Evolutionary conservation across 179 eudicot genomes (phyloP).

Genomic region (Beta macrorhiza): DNA sequence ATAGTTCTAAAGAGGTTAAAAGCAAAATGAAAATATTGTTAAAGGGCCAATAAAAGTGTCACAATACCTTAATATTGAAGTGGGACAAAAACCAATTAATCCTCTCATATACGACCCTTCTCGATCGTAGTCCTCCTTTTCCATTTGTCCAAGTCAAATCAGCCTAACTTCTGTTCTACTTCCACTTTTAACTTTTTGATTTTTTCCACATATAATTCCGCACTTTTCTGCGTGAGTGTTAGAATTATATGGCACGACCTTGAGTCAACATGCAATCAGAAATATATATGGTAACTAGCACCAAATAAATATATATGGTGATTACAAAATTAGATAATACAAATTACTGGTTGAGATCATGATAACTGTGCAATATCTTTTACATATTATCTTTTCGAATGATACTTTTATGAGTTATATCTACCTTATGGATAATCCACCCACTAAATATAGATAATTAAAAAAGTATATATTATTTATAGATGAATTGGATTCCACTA

Average conservation of each 20-base stretch:
- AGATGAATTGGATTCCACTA: no score
- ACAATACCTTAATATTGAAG: neutral
- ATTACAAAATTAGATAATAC: no score
- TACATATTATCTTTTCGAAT: no score
- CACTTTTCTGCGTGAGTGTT: neutral
- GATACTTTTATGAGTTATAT: no score
- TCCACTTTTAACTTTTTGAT: neutral
- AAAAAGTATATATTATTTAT: no score
- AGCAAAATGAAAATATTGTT: neutral
- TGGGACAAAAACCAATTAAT: neutral
- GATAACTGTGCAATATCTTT: no score
- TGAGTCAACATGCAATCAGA: constrained; percentile 3
- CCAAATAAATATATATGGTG: no score
- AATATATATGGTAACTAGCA: no score
- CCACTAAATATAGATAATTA: no score
- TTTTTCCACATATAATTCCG: neutral
- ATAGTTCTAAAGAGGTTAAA: neutral
- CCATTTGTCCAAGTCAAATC: neutral
- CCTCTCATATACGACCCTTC: neutral
- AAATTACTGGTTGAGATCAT: no score
- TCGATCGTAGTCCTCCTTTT: no score
- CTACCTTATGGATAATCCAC: no score
- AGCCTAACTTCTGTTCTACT: constrained; percentile 9
- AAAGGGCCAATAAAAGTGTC: neutral
- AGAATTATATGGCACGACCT: neutral